phyloP scores from a whole-genome alignment of 345 rosid species.

The Iberis pinnata region DNA sequence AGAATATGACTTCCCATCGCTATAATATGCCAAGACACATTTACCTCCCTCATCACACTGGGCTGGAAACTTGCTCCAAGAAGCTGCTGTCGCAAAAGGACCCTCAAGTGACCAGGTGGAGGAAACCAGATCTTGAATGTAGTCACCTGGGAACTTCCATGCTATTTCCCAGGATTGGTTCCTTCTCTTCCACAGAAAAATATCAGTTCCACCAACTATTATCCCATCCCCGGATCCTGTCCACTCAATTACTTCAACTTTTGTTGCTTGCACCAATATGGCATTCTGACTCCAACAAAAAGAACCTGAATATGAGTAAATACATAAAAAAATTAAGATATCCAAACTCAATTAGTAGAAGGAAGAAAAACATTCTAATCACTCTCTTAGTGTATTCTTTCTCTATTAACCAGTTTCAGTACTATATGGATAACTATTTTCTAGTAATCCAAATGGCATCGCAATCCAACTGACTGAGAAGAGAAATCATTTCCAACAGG shows the following conservation, averaged over 20 bases:
- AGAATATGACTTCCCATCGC: constrained; percentile 38
- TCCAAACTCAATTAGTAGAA: constrained; percentile 17
- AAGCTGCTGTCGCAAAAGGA: constrained; percentile 60
- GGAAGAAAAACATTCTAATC: constrained; percentile 12
- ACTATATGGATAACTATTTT: background rate
- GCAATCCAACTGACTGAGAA: background rate
- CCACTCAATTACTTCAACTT: constrained; percentile 80
- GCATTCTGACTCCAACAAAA: constrained; percentile 98
- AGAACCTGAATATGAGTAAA: constrained; percentile 86
- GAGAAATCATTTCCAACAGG: too few relatives aligned
- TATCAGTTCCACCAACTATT: constrained; percentile 62
- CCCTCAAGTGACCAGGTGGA: constrained; percentile 72
- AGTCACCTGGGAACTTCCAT: constrained; percentile 54
- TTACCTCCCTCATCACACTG: constrained; percentile 37
- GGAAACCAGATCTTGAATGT: constrained; percentile 70
- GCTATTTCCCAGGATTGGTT: constrained; percentile 76
- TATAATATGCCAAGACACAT: constrained; percentile 43
- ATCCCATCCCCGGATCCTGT: constrained; percentile 86
- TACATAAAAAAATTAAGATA: constrained; percentile 36
- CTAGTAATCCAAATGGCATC: background rate
- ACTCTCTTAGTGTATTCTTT: background rate
- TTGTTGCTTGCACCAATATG: constrained; percentile 56
- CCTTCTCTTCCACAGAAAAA: constrained; percentile 72
- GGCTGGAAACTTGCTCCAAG: constrained; percentile 28
- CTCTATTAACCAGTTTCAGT: background rate